Percentiles rank a stretch among this genome's conserved stretches.
phyloP scores from a whole-genome alignment of 2,329 filamentous ascomycete genomes.

The Hypoxylon sp. region DNA sequence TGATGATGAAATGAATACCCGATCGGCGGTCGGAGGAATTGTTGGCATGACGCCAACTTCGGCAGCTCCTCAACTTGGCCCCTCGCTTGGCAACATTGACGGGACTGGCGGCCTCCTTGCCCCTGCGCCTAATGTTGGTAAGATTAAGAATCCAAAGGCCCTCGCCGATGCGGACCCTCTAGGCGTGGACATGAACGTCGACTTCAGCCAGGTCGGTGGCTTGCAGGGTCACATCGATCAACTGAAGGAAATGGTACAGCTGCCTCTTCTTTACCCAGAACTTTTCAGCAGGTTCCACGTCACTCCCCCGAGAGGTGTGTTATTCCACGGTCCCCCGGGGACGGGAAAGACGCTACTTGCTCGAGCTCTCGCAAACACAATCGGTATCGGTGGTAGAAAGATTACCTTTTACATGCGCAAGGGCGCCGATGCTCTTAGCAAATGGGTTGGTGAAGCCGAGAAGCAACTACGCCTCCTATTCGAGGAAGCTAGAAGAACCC shows the following conservation, averaged over 20 bases:
- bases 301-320: conserved; percentile 91
- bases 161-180: conserved; percentile 95
- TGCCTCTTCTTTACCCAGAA: conserved; percentile 94
- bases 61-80: conserved; percentile 62
- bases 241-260: conserved; percentile 97
- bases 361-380: conserved; percentile 90
- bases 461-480: conserved; percentile 94
- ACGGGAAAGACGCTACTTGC: conserved; percentile 98
- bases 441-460: conserved; percentile 99
- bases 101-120: conserved; percentile 60
- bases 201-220: conserved; percentile 94
- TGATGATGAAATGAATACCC: conserved; percentile 86
- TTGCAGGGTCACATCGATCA: conserved; percentile 95
- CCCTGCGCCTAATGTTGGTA: conserved; percentile 84
- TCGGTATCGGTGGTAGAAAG: conserved; percentile 89
- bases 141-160: conserved; percentile 91
- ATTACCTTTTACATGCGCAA: conserved; percentile 99
- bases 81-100: conserved; percentile 59
- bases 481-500: conserved; percentile 93
- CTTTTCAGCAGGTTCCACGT: conserved; percentile 93
- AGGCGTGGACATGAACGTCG: conserved; percentile 91
- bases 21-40: conserved; percentile 71
- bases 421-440: conserved; percentile 95
- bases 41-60: conserved; percentile 73
- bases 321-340: conserved; percentile 97